Base-by-base conservation (phyloP, 768 basidiomycete genomes). In the Gelatoporia subvermispora region DNA sequence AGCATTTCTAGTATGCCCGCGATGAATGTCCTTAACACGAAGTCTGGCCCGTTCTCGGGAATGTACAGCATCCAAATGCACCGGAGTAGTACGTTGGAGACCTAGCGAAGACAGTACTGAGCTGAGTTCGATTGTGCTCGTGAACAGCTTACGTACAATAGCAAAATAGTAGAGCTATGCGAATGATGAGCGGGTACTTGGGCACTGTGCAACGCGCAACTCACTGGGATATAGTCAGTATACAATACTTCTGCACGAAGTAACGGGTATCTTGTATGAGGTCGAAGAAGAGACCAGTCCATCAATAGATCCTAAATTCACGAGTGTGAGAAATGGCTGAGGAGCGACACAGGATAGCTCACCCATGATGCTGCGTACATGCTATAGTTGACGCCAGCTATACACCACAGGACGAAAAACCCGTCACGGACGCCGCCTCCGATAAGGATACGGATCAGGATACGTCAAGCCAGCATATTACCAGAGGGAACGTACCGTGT, bases 231-330 rank as follows among this genome's bases (percentile, higher is more conserved):
- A 35, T 78, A 61, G 40, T 82, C 76, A 5, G 75, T 70, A 63
- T 93, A 97, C 2, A 89, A 69, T 25, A 95, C 67, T 34, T 94
- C 88, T 3, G 71, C 65, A 16, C 96, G 81, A 2, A 98, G 74
- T 35, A 89, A 69, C 17, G 69, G 77, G 53, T 86, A 72, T 51
- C 57, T 70, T 8, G 73, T 70, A 49, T 72, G 81, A 3, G 75
- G 72, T 48, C 79, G 74, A 37, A 92, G 69, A 38, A 98, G 62
- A 1, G 88, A 90, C 95, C 95, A 97, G 64, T 98, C 95, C 81
- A 94, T 88, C 9, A 85, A 60, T 25, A 92, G 64, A 58, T 96
- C 93, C 92, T 90, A 31, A 3, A 22, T 10, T 17, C n/a, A 13
- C 20, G 2, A 23, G 9, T 13, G 15, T 37, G 45, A 23, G 17